These are phyloP conservation scores for Kewa caespitosa DNA, from an alignment of 179 eudicot species.

Conservation along the genomic window DNA sequence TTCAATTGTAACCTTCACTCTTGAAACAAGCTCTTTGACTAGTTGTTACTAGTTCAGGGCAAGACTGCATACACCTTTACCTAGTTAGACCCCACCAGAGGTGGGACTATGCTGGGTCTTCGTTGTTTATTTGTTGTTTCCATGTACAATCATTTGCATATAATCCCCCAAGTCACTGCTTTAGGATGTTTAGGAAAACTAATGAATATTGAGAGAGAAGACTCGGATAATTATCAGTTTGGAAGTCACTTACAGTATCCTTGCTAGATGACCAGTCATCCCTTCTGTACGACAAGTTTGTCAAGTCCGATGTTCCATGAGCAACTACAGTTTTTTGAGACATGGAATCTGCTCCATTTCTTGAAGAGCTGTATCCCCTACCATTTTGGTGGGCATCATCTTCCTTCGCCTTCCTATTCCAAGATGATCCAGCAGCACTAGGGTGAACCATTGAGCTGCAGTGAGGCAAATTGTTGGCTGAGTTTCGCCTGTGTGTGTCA, in stretches of 20 bases:
- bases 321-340: slow-evolving; percentile 24
- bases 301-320: slow-evolving; percentile 23
- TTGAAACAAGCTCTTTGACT: too few species aligned
- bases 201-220: not conserved
- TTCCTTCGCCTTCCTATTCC: slow-evolving; percentile 34
- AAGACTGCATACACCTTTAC: too few species aligned
- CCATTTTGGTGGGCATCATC: slow-evolving; percentile 23
- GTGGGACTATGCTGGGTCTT: too few species aligned
- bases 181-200: not conserved
- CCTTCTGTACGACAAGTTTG: slow-evolving; percentile 25
- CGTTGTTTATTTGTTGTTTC: too few species aligned
- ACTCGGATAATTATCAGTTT: not conserved
- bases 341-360: slow-evolving; percentile 28
- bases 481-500: slow-evolving; percentile 46
- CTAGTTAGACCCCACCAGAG: too few species aligned
- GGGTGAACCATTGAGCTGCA: slow-evolving; percentile 55
- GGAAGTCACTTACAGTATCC: slow-evolving; percentile 32
- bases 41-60: too few species aligned
- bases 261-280: slow-evolving; percentile 39
- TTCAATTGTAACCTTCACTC: too few species aligned
- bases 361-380: slow-evolving; percentile 19
- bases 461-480: slow-evolving; percentile 40
- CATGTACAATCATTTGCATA: too few species aligned
- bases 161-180: too few species aligned
- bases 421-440: slow-evolving; percentile 34